Base-by-base conservation (phyloP, 257 asterid species). In the Nicotiana knightiana region DNA sequence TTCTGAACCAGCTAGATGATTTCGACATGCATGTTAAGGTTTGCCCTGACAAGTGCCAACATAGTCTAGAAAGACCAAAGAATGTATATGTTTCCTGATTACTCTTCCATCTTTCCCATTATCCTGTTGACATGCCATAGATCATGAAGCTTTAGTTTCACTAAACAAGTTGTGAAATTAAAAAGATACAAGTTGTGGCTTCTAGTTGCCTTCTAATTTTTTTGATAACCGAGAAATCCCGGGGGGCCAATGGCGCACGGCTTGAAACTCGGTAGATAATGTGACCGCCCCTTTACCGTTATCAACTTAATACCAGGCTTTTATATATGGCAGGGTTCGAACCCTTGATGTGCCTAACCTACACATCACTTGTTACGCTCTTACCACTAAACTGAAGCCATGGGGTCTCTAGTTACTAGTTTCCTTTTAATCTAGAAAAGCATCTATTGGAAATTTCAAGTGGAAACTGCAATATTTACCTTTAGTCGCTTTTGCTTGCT, bases 401-500 rank as follows among this genome's bases (percentile, higher is more conserved):
- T 43, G 48, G 48, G 46, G 48, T 43, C 48, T 43, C 48, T 43
- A 43, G 51, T 64, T n/a, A 7, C 48, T 43, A 43, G 51, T 64
- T n/a, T 55, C 26, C 37, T 17, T 11, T 80, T 64, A 21, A 53
- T 17, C 37, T 65, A 35, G 16, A 48, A 81, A 80, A 1, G n/a
- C 26, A 32, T 64, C 48, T n/a, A n/a, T 21, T 24, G 26, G 61
- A 73, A 48, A 26, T 16, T 37, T 76, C 30, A 73, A 54, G 76
- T 46, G 80, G 61, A 37, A 55, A 66, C 58, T 48, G 79, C 82
- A 82, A 30, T 9, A 10, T n/a, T 30, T 85, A 94, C 99, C 97
- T 93, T 93, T 80, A 59, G 89, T 88, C 90, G 90, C 94, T 96
- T 96, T 75, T 30, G 51, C 43, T 77, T 85, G 81, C 92, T 90